Evolutionary conservation across 345 rosid species (phyloP), one percentile per base, ranked within the genome.

Genomic region (Trapa incisa): DNA sequence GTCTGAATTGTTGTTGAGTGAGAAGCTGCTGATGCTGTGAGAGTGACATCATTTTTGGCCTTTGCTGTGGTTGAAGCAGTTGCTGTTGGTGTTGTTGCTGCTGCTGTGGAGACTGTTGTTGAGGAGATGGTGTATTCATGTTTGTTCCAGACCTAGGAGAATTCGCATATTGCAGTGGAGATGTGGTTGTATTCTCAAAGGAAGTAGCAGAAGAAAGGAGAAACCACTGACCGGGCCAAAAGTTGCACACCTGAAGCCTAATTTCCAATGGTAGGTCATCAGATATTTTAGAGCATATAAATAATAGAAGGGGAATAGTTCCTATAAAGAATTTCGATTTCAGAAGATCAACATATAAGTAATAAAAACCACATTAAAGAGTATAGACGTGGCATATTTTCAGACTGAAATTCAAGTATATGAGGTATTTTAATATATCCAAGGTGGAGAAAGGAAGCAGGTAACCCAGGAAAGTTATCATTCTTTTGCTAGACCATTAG

Each of bases 41-140:
- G 6, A 65, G 73, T 73, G 79, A 88, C 86, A 89, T 80, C 63
- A 89, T n/a, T 76, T 89, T 92, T 68, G 83, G 75, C 71, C 96
- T 86, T 77, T 84, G 92, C 71, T 77, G 83, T 29, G 52, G 74
- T 3, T 69, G 79, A 14, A 60, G 73, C 11, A 68, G 56, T 43
- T 85, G 92, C 67, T 88, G 97, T 77, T 81, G 93, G 45, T 77
- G 85, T 73, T 84, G 76, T 68, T 80, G 86, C 62, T 84, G 92
- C 68, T 79, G 96, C 42, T 84, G 93, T 33, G 78, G 89, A 32
- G 71, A 60, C 69, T 88, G 89, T 64, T 88, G 97, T 75, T 88
- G 96, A 70, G 99, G 96, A 70, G 97, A 94, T 61, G 95, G 89
- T 15, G 82, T 79, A 67, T 85, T 94, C 83, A 94, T 85, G 70